Base-by-base conservation (phyloP, 73 alveolate species). In the Paramecium octaurelia region DNA sequence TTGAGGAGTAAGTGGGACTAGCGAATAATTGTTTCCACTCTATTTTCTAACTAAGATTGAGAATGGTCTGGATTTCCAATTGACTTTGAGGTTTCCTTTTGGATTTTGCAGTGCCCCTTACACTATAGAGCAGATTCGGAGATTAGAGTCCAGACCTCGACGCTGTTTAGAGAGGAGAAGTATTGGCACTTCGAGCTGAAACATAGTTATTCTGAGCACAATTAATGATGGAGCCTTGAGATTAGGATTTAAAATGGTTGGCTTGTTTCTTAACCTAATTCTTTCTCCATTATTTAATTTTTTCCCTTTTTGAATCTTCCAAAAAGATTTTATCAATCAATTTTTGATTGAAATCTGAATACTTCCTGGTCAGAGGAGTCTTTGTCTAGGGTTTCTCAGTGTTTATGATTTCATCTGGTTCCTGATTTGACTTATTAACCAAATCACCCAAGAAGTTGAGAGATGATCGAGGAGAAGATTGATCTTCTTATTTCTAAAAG, bases 291-390 rank as follows among this genome's bases (percentile, higher is more conserved):
- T 42, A 16, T 80, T 80, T 10, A 12, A 31, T 48, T 46, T 48
- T 80, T 44, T 80, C 91, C 24, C 75, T 44, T 46, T 42, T 80
- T 44, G 36, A 21, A 80, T 80, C 91, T 12, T 80, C 91, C 12
- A 29, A 31, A 46, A 43, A 80, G 20, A 80, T 80, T 80, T 42
- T 80, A 46, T 80, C 91, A 43, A 80, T 27, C 16, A 80, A 24
- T 46, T 80, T 80, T 24, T 80, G n/a, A 44, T 80, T 80, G 9
- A 80, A 80, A 18, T 44, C 46, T 11, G 70, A 42, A 80, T 80
- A 44, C 4, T 48, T 80, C 48, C 84, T 54, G 5, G 69, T 54
- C 6, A 18, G 6, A 27, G 73, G 44, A 4, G 57, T 31, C 10
- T 59, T 20, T 6, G 31, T 43, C 12, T 8, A 5, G 14, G 57